phyloP scores from a whole-genome alignment of 1,284 basidiomycete species.

The Fistulinella cinereoalba region DNA sequence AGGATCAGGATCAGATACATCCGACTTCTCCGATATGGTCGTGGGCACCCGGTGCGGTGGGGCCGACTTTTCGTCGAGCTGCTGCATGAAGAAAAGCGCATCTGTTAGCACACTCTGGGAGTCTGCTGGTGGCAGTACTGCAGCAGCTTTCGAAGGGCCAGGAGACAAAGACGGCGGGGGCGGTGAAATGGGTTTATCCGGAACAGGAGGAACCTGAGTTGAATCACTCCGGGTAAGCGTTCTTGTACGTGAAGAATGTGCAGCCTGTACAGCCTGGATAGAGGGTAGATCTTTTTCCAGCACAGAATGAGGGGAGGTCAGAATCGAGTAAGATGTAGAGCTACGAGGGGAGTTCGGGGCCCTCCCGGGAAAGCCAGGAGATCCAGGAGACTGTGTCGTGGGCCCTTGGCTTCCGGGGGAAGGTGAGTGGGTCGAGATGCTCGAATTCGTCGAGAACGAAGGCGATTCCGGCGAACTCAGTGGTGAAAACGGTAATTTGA shows the following conservation, averaged over 20 bases:
- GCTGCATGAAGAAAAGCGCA: conserved; percentile 68
- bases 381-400: conserved; percentile 13
- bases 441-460: conserved; percentile 33
- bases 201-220: conserved; percentile 26
- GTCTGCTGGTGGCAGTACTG: conserved; percentile 15
- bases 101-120: conserved; percentile 50
- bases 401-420: conserved; percentile 14
- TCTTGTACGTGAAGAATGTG: conserved; percentile 13
- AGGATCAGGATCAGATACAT: conserved; percentile 28
- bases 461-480: conserved; percentile 31
- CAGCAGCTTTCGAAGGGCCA: conserved; percentile 16
- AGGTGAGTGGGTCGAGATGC: conserved; percentile 24
- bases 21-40: conserved; percentile 37
- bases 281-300: conserved; percentile 34
- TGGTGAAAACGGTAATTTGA: conserved; percentile 33
- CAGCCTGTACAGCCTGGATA: conserved; percentile 29
- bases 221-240: conserved; percentile 12
- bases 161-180: conserved; percentile 5
- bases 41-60: conserved; percentile 39
- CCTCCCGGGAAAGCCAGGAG: conserved; percentile 15
- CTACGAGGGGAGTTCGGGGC: conserved; percentile 19
- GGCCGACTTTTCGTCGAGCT: conserved; percentile 41
- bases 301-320: conserved; percentile 46
- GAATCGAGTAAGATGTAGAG: conserved; percentile 38
- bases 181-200: conserved; percentile 20